A percentile compares a stretch with the other conserved stretches of the same genome.
Evolutionary conservation across 2,329 filamentous ascomycete species (phyloP).

Genomic region (Thermoascus crustaceus): DNA sequence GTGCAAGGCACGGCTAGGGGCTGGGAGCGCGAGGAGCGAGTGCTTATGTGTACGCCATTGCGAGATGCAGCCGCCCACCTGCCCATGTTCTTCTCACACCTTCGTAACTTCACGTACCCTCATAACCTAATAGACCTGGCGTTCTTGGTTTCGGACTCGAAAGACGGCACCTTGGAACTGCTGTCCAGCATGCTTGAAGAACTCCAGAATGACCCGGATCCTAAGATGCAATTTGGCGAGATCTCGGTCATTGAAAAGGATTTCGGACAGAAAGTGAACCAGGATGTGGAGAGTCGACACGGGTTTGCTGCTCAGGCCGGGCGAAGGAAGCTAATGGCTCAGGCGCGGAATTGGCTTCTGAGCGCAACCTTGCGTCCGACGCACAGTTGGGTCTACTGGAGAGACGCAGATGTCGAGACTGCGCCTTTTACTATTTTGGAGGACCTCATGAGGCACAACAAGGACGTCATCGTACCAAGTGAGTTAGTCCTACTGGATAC

Average conservation of each 20-base stretch:
- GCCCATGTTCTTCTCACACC: constrained; percentile 96
- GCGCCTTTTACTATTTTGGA: constrained; percentile 94
- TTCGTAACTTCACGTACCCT: constrained; percentile 93
- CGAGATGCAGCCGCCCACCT: constrained; percentile 88
- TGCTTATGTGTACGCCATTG: constrained; percentile 87
- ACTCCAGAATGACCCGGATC: constrained; percentile 71
- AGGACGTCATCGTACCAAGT: constrained; percentile 98
- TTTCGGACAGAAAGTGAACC: constrained; percentile 94
- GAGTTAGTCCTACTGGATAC: constrained; percentile 37
- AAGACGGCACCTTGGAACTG: constrained; percentile 75
- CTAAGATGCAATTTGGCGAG: constrained; percentile 80
- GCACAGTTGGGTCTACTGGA: constrained; percentile 99
- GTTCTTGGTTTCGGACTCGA: constrained; percentile 94
- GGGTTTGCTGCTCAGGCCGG: constrained; percentile 94
- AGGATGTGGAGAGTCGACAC: constrained; percentile 95
- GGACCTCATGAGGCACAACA: constrained; percentile 97
- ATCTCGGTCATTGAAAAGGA: constrained; percentile 98
- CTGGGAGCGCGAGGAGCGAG: constrained; percentile 94
- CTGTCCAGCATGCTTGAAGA: constrained; percentile 67
- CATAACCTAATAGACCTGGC: constrained; percentile 94
- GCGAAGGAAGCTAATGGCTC: constrained; percentile 92
- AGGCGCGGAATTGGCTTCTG: constrained; percentile 92
- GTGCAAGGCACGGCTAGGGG: constrained; percentile 85
- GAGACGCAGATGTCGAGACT: constrained; percentile 96
- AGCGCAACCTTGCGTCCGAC: constrained; percentile 88